These are phyloP conservation scores for Jatropha multifida DNA, from an alignment of 441 rosid genomes.

Conservation along the genomic window DNA sequence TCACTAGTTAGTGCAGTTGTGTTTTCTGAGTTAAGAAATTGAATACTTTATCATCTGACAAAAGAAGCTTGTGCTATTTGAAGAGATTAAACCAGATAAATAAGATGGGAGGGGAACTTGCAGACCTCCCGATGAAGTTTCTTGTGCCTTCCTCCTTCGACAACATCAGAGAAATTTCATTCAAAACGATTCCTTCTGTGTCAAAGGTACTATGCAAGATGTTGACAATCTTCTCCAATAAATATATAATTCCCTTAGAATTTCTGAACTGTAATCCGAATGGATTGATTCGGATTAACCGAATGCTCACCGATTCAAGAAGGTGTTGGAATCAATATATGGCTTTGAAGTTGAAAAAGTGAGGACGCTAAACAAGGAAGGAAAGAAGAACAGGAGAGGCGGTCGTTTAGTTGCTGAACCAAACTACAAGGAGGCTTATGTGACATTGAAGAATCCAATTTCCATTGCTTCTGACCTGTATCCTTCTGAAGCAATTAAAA, in stretches of 20 bases:
- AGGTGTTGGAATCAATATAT: conserved; percentile 25
- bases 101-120: conserved; percentile 22
- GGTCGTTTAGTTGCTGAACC: conserved; percentile 26
- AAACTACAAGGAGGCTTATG: conserved; percentile 32
- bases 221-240: neutral
- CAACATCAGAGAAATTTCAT: conserved; percentile 30
- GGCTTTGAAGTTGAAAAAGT: conserved; percentile 35
- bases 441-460: conserved; percentile 28
- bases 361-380: conserved; percentile 32
- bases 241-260: neutral
- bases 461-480: conserved; percentile 9
- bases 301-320: conserved; percentile 18
- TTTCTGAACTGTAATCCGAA: too few species aligned
- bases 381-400: conserved; percentile 32
- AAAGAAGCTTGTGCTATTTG: neutral
- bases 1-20: neutral
- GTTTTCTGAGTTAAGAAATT: neutral
- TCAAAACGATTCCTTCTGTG: conserved; percentile 33
- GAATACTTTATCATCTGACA: neutral
- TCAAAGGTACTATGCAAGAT: conserved; percentile 23
- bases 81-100: neutral
- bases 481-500: neutral
- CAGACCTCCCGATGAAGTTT: conserved; percentile 30
- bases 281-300: too few species aligned
- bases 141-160: conserved; percentile 26